Base-by-base conservation (phyloP, 139 green algal genomes). In the Chlorella sp. region DNA sequence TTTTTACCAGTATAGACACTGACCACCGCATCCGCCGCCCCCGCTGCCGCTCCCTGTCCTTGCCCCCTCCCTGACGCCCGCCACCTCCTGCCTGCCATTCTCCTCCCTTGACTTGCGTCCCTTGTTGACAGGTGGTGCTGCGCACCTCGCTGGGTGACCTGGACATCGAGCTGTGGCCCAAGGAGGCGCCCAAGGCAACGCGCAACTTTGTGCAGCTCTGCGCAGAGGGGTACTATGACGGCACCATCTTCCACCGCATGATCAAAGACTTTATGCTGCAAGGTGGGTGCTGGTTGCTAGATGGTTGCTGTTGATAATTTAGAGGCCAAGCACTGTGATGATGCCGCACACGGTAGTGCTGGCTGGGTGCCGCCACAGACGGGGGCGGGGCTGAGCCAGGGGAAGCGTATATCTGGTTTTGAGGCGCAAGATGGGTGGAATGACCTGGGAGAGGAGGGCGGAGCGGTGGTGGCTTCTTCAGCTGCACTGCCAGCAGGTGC, bases 181-280 rank as follows among this genome's bases (percentile, higher is more conserved):
- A 98, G 88, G 98, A 99, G 90, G 98, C 98, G 0, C 98, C 97
- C 9, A 97, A 96, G 92, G 96, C 96, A 0, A 93, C 95, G 32
- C 93, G 98, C 19, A 99, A 99, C 94, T 99, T 99, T 90, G 96
- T 99, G 39, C 97, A 99, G 95, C 94, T 99, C 53, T 99, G 96
- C 88, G 60, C 97, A 40, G 97, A 99, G 82, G 97, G 98, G 19
- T 99, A 98, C 90, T 99, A 99, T 86, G 96, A 99, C 69, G 91
- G 93, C 90, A 97, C 94, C 66, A 90, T 96, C 48, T 99, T 99
- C 91, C 96, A 99, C 94, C 93, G 96, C 18, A 87, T 99, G 39
- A 95, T 99, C 84, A 96, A 96, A 48, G 96, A 96, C 89, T 97
- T 97, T 89, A 92, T 97, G 80, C 86, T 93, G 16, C 96, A 98